These are phyloP conservation scores for Dunaliella sp. DNA, from an alignment of 139 green algal species.

Conservation along the genomic window DNA sequence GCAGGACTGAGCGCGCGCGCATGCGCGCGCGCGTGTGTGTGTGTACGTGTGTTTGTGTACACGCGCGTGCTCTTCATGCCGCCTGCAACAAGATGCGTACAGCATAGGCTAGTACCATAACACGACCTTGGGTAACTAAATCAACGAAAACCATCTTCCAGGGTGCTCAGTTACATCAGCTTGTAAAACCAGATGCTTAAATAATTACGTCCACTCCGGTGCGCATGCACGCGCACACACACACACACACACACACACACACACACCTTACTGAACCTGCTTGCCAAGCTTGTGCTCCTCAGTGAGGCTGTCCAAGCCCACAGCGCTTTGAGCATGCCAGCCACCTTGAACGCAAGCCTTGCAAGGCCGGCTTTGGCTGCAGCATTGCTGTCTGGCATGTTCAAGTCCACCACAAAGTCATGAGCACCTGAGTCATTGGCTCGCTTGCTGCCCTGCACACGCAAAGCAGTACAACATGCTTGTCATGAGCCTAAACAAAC, in stretches of 20 bases:
- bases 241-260: background rate
- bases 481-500: too few species aligned
- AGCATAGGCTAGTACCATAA: too few species aligned
- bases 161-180: too few species aligned
- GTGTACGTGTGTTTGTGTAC: background rate
- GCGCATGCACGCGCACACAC: background rate
- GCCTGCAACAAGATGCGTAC: background rate
- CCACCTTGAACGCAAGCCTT: too few species aligned
- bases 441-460: background rate
- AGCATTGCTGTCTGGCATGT: background rate
- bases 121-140: too few species aligned
- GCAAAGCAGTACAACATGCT: too few species aligned
- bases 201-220: background rate
- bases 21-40: too few species aligned
- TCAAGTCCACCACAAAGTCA: background rate
- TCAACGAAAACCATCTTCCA: too few species aligned
- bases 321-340: background rate
- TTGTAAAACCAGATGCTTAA: background rate
- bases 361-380: background rate
- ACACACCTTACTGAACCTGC: background rate
- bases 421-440: background rate
- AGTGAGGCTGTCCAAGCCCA: background rate
- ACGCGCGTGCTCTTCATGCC: background rate
- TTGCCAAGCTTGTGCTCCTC: background rate
- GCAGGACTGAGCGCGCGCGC: too few species aligned